These are phyloP conservation scores for Phytophthora citricola DNA, from an alignment of 352 stramenopile species.

Conservation along the genomic window DNA sequence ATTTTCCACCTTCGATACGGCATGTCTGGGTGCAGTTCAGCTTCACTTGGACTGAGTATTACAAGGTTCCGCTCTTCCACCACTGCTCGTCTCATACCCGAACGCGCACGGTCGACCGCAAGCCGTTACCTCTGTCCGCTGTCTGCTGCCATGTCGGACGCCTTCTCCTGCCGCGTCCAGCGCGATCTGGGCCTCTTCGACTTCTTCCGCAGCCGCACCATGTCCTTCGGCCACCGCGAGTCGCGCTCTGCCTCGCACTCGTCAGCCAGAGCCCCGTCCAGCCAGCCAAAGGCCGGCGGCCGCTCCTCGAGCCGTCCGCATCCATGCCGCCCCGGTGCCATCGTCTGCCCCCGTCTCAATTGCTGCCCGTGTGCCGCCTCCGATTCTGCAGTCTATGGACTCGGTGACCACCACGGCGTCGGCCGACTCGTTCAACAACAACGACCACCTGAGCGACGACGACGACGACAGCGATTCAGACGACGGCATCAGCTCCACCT, in stretches of 20 bases:
- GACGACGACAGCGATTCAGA: conserved; percentile 46
- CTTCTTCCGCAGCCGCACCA: conserved; percentile 76
- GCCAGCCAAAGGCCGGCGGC: conserved; percentile 16
- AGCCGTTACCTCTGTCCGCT: not conserved
- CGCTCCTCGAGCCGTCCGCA: conserved; percentile 23
- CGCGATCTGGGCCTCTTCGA: conserved; percentile 70
- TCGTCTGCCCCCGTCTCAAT: conserved; percentile 4
- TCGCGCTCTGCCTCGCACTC: conserved; percentile 31
- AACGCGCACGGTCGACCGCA: conserved; percentile 8
- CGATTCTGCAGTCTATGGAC: conserved; percentile 35
- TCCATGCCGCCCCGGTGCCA: conserved; percentile 36
- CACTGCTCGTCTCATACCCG: conserved; percentile 20
- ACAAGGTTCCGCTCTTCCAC: not conserved
- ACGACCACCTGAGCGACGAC: conserved; percentile 51
- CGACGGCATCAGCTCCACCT: conserved; percentile 24
- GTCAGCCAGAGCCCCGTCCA: conserved; percentile 16
- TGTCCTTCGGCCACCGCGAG: conserved; percentile 42
- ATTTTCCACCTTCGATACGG: too few relatives aligned
- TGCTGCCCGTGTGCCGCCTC: not conserved
- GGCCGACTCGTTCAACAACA: conserved; percentile 46
- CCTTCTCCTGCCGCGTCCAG: conserved; percentile 34
- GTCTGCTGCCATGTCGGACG: conserved; percentile 30
- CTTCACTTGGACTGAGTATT: conserved; percentile 3
- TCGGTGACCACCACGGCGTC: conserved; percentile 50
- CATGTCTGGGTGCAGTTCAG: conserved; percentile 6